Evolutionary conservation across 2,329 filamentous ascomycete species (phyloP).

Genomic region (Aspergillus sp.): DNA sequence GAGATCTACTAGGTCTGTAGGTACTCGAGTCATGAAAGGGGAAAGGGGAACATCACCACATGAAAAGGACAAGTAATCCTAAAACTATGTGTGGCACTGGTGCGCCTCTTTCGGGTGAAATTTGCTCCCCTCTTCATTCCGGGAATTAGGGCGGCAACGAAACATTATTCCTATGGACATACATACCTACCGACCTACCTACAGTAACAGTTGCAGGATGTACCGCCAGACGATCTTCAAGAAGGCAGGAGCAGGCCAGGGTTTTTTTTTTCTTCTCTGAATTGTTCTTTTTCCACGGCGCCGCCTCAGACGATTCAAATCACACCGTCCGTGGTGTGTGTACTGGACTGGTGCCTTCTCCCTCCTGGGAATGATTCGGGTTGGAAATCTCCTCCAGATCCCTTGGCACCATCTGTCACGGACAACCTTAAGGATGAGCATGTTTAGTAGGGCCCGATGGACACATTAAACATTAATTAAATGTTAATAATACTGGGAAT

Average conservation of each 20-base stretch:
- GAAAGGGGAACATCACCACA: neutral
- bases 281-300: constrained; percentile 6
- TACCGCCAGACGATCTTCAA: too few species aligned
- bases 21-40: neutral
- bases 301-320: constrained; percentile 3
- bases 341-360: too few species aligned
- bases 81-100: neutral
- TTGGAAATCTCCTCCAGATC: constrained; percentile 12
- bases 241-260: neutral
- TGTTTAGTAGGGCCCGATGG: neutral
- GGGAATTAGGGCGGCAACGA: constrained; percentile 12
- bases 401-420: constrained; percentile 29
- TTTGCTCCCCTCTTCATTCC: neutral
- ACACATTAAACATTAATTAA: constrained; percentile 2
- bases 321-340: too few species aligned
- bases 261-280: constrained; percentile 4
- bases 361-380: neutral
- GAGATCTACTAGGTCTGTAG: neutral
- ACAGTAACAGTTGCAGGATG: too few species aligned
- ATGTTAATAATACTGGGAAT: neutral
- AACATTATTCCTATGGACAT: neutral
- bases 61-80: neutral
- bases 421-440: constrained; percentile 22
- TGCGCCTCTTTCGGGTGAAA: neutral
- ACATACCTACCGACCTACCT: neutral